These are phyloP conservation scores for Fusarium sambucinum DNA, from an alignment of 2,329 filamentous ascomycete genomes.

Conservation along the genomic window DNA sequence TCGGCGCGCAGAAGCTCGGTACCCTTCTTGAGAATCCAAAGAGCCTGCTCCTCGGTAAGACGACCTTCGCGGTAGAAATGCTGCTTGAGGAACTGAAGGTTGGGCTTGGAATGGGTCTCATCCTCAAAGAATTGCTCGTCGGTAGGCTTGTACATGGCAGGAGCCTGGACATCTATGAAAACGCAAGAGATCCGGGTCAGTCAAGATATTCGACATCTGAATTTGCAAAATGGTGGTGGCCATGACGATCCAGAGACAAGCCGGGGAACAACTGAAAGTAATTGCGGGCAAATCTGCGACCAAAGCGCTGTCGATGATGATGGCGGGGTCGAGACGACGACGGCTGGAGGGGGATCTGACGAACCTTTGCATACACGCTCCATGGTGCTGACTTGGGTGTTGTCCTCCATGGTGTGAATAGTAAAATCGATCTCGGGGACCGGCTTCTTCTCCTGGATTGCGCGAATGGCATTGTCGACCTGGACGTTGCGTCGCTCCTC, in stretches of 20 bases:
- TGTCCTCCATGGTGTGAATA: conserved; percentile 98
- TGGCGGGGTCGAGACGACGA: conserved; percentile 40
- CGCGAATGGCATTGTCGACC: conserved; percentile 91
- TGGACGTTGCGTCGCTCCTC: conserved; percentile 68
- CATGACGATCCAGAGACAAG: neutral
- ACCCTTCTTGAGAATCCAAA: conserved; percentile 92
- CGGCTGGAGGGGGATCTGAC: conserved; percentile 46
- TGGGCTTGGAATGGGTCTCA: conserved; percentile 86
- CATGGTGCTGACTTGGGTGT: conserved; percentile 90
- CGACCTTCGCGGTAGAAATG: conserved; percentile 98
- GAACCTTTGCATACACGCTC: conserved; percentile 99
- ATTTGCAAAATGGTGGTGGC: neutral
- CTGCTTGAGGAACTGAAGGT: conserved; percentile 95
- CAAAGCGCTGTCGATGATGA: conserved; percentile 29
- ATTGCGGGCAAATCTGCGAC: conserved; percentile 34
- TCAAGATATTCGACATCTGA: conserved; percentile 12
- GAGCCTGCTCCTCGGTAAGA: conserved; percentile 94
- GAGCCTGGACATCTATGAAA: conserved; percentile 89
- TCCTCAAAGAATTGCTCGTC: conserved; percentile 96
- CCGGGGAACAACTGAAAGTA: neutral
- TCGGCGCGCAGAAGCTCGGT: conserved; percentile 89
- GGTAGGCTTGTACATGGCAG: conserved; percentile 90
- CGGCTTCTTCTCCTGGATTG: conserved; percentile 94
- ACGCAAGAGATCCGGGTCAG: conserved; percentile 35
- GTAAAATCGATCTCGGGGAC: conserved; percentile 98